A percentile compares a stretch with the other conserved stretches of the same genome.
phyloP scores from a whole-genome alignment of 768 basidiomycete genomes.

The Cyclocybe aegerita region DNA sequence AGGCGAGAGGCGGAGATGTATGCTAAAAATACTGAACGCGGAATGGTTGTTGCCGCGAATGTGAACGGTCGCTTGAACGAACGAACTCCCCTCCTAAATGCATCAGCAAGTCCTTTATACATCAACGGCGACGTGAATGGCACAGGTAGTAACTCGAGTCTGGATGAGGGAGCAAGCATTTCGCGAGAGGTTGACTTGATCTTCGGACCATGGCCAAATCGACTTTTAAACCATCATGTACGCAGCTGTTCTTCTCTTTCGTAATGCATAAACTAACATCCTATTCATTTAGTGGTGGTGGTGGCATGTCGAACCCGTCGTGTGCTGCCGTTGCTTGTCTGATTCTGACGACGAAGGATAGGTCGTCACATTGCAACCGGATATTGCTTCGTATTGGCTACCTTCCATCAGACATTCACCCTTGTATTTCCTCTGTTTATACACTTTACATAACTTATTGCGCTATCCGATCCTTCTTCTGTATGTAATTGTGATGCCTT shows the following conservation, averaged over 20 bases:
- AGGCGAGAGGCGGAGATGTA: slow-evolving; percentile 11
- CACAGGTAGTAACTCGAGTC: slow-evolving; percentile 9
- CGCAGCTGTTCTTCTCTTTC: slow-evolving; percentile 19
- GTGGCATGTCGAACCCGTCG: slow-evolving; percentile 67
- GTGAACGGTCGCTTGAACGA: slow-evolving; percentile 11
- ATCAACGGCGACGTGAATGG: slow-evolving; percentile 7
- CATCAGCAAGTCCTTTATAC: slow-evolving; percentile 15
- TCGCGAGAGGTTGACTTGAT: slow-evolving; percentile 50
- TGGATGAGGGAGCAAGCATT: slow-evolving; percentile 32
- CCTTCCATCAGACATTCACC: too few species aligned
- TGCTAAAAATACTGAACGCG: slow-evolving; percentile 10
- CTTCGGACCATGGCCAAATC: slow-evolving; percentile 69
- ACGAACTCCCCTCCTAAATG: slow-evolving; percentile 20
- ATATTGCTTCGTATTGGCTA: neutral
- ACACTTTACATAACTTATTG: too few species aligned
- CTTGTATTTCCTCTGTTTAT: too few species aligned
- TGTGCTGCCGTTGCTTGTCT: slow-evolving; percentile 61
- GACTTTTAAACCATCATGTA: slow-evolving; percentile 71
- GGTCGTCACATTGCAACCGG: neutral
- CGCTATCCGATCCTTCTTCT: too few species aligned
- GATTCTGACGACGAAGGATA: slow-evolving; percentile 50
- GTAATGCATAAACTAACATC: neutral
- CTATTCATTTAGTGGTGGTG: slow-evolving; percentile 71
- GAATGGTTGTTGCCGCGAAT: slow-evolving; percentile 1
- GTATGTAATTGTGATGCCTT: too few species aligned